Percentiles rank a stretch among this genome's conserved stretches.
Evolutionary conservation across 768 basidiomycete genomes (phyloP).

Genomic region (Hypholoma sublateritium): DNA sequence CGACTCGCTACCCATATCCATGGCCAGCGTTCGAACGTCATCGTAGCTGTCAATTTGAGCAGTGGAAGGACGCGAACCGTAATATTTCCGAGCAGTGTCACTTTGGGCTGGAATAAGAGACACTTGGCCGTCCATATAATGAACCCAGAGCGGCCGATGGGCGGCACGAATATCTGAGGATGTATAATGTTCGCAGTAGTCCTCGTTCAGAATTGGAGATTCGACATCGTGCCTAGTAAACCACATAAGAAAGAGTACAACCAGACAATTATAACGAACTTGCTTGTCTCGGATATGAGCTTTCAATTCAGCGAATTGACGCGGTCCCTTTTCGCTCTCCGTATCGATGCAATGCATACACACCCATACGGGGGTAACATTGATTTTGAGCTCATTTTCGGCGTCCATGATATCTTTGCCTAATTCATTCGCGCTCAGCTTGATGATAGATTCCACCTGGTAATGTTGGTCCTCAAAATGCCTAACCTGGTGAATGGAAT

Average conservation of each 20-base stretch:
- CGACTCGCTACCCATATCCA: too few relatives aligned
- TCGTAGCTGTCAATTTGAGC: not conserved
- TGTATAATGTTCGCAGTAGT: conserved; percentile 28
- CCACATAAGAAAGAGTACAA: not conserved
- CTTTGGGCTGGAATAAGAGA: not conserved
- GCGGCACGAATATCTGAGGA: conserved; percentile 13
- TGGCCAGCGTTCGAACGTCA: not conserved
- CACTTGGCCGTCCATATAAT: not conserved
- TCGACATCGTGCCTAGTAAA: conserved; percentile 20
- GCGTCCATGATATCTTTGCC: conserved; percentile 4
- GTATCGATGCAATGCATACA: conserved; percentile 37
- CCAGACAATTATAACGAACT: not conserved
- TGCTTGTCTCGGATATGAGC: conserved; percentile 28
- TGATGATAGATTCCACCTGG: not conserved
- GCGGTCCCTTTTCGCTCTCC: conserved; percentile 28
- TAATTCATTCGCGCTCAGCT: not conserved
- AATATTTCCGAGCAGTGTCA: not conserved
- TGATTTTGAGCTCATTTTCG: conserved; percentile 10
- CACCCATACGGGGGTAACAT: conserved; percentile 13
- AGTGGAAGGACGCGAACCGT: too few relatives aligned
- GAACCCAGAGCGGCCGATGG: conserved; percentile 1
- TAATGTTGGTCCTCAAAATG: conserved; percentile 4
- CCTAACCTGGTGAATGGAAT: conserved; percentile 4
- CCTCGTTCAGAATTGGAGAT: conserved; percentile 20
- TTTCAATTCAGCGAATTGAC: conserved; percentile 27